Evolutionary conservation across 1,284 basidiomycete species (phyloP), one percentile per base, ranked within the genome.

Genomic region (Ceratobasidium sp.): DNA sequence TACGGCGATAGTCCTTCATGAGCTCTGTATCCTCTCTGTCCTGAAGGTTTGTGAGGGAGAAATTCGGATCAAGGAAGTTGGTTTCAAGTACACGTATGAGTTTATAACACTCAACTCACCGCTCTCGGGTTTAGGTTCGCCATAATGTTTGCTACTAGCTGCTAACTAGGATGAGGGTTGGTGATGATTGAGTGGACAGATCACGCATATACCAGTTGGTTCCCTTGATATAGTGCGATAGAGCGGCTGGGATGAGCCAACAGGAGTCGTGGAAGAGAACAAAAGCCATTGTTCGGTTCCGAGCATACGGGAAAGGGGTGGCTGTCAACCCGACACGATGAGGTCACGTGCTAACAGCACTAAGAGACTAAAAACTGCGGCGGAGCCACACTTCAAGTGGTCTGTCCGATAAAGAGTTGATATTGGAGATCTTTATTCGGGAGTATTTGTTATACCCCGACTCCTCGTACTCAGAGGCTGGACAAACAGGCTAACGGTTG

Each of bases 151-250:
- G 42, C 34, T 35, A 49, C 20, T 15, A 40, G 20, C 27, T 47
- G 38, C 34, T 38, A 65, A 52, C 49, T 34, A 65, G 50, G 35
- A 12, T 65, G 62, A 27, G 49, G 62, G 62, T 53, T 65, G 38
- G 38, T 17, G 38, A 40, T 40, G 38, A 27, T 38, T 50, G 34
- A 49, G n/a, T n/a, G 32, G 43, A 62, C 58, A 50, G 43, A 45
- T n/a, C 62, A 65, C 62, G 62, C 62, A 65, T 65, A 65, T 65
- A 65, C 62, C n/a, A 65, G 49, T 65, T 27, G 62, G 47, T 32
- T 65, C 49, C 62, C 62, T 65, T 50, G 49, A 42, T 53, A 52
- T 31, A 50, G n/a, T 65, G 38, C 50, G 62, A 42, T 58, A 15
- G 34, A 27, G 62, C 20, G 27, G 50, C 49, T 42, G 62, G 62